phyloP scores from a whole-genome alignment of 208 protist species.

The Wallacemonas sp. region DNA sequence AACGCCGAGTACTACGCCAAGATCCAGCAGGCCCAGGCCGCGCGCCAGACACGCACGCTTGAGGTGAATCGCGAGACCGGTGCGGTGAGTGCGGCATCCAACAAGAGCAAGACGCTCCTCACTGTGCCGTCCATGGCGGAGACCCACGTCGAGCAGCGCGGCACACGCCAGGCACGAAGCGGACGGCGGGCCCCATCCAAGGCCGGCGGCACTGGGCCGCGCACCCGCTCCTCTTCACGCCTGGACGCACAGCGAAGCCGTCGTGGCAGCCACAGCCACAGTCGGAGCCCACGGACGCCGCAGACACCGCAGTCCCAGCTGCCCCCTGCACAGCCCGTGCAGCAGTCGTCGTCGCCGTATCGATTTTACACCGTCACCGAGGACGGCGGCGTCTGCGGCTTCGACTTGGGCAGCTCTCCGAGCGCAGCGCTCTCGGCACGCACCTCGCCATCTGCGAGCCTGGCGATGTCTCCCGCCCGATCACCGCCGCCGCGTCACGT shows the following conservation, averaged over 20 bases:
- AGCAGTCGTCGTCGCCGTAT: no score
- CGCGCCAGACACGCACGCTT: neutral
- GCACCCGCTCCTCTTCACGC: neutral
- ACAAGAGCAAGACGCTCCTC: neutral
- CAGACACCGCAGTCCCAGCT: neutral
- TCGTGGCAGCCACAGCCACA: neutral
- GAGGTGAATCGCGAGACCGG: constrained; percentile 9
- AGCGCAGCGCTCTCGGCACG: no score
- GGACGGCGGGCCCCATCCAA: neutral
- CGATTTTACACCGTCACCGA: constrained; percentile 14
- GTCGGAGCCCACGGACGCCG: neutral
- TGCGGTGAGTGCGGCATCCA: neutral
- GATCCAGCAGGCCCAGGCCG: constrained; percentile 4
- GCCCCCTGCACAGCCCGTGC: neutral
- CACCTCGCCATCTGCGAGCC: no score
- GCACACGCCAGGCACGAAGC: neutral
- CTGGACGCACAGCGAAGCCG: neutral
- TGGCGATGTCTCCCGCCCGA: no score
- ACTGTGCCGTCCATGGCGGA: constrained; percentile 8
- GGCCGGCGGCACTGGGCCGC: neutral
- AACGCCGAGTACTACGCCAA: constrained; percentile 36
- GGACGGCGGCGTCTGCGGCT: constrained; percentile 5
- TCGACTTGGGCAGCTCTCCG: neutral
- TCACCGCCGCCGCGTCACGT: no score
- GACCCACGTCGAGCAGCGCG: neutral